A percentile compares a stretch with the other conserved stretches of the same genome.
These are phyloP conservation scores for Zygotorulaspora danielsina DNA, from an alignment of 805 yeast genomes.

Conservation along the genomic window DNA sequence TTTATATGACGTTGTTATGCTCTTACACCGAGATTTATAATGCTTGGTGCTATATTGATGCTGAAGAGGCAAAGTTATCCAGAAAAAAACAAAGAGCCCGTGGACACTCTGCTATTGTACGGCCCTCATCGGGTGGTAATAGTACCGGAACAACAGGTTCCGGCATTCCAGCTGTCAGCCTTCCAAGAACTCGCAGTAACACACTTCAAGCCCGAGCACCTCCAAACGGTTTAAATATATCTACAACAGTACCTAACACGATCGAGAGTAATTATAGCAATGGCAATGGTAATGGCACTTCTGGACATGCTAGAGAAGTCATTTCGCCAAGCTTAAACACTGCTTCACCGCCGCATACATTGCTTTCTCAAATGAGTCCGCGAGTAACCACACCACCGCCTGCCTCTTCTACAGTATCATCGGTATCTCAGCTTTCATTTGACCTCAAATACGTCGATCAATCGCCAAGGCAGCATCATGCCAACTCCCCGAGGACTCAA, in stretches of 20 bases:
- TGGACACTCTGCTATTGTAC: conserved; percentile 6
- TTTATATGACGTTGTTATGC: conserved; percentile 56
- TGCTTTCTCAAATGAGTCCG: conserved; percentile 5
- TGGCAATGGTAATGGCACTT: conserved; percentile 1
- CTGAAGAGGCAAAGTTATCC: conserved; percentile 13
- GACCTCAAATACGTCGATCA: conserved; percentile 13
- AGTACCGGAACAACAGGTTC: conserved; percentile 4
- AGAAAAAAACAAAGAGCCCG: conserved; percentile 9
- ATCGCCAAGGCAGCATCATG: conserved; percentile 17
- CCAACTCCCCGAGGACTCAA: conserved; percentile 16
- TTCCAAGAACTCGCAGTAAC: conserved; percentile 26
- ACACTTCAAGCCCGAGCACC: conserved; percentile 22
- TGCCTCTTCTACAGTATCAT: conserved; percentile 8
- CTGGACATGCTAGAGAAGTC: conserved; percentile 2
- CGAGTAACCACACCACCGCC: conserved; percentile 11
- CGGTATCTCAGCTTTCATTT: conserved; percentile 7
- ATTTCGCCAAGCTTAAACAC: conserved; percentile 10
- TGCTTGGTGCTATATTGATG: conserved; percentile 46
- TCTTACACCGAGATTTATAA: conserved; percentile 64
- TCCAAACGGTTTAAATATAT: conserved; percentile 4
- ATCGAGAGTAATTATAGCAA: conserved; percentile 4
- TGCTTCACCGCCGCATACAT: conserved; percentile 11
- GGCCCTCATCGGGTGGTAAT: conserved; percentile 6
- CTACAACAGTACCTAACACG: conserved; percentile 1
- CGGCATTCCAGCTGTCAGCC: conserved; percentile 7